phyloP scores from a whole-genome alignment of 441 rosid genomes.

The Euphorbia celastroides region DNA sequence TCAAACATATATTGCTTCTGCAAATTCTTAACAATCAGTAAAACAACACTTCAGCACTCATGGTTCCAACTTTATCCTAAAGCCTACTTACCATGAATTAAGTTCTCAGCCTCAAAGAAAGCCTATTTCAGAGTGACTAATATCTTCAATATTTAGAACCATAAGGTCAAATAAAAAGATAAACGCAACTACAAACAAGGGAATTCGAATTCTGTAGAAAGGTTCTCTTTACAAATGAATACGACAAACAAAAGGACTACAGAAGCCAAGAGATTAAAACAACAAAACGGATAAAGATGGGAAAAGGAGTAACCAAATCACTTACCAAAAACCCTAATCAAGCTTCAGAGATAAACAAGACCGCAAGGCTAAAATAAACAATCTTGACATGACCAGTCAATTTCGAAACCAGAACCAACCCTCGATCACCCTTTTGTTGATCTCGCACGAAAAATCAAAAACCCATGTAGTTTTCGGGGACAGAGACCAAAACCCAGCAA shows the following conservation, averaged over 20 bases:
- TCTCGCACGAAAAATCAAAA: neutral
- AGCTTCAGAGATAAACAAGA: constrained; percentile 15
- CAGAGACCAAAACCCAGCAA: constrained; percentile 28
- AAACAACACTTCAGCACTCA: neutral
- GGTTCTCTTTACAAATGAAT: neutral
- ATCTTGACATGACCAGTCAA: constrained; percentile 18
- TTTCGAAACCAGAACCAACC: constrained; percentile 11
- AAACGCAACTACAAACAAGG: constrained; percentile 8
- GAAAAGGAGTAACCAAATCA: neutral
- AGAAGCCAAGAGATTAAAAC: neutral
- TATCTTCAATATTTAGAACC: neutral
- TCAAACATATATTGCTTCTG: neutral
- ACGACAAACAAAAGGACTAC: too few relatives aligned
- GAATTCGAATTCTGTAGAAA: constrained; percentile 9
- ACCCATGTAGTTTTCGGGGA: constrained; percentile 20
- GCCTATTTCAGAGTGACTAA: neutral
- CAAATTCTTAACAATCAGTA: neutral
- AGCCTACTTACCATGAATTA: neutral
- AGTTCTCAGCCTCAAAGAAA: neutral
- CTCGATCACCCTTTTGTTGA: constrained; percentile 21
- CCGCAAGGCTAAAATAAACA: constrained; percentile 9
- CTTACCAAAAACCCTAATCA: constrained; percentile 24
- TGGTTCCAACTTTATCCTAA: neutral
- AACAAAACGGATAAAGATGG: neutral
- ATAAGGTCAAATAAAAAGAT: neutral